Evolutionary conservation across 192 early-diverging fungal genomes (phyloP), one percentile per base, ranked within the genome.

Genomic region (Helicostylum pulchrum): DNA sequence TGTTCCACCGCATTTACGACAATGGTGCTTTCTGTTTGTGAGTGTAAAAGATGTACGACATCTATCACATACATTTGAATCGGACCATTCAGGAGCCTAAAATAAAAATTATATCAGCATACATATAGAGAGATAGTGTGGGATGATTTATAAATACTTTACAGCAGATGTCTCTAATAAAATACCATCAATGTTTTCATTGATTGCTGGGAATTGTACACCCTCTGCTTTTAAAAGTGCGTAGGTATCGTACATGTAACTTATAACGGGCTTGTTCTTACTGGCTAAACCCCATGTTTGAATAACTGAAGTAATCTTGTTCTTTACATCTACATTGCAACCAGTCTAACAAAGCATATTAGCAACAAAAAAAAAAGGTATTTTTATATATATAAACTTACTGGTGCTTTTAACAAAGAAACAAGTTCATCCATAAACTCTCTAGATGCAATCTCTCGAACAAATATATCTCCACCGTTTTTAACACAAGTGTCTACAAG

Each of bases 11-110:
- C 97, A 99, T 67, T 95, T 91, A 71, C 97, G 89, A 67, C 97
- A 99, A 77, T 99, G 97, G 73, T 99, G 97, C 74, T 98, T 97
- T 61, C 97, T 85, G 74, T 95, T 98, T 44, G 95, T 93, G 3
- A 94, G 79, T 15, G 96, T 97, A 66, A 99, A 99, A 8, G 78
- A 66, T 1, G 93, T 91, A 55, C 97, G 83, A 74, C 97, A 99
- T 48, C 97, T 86, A 79, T 89, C 90, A 75, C 97, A 99, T 10
- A 94, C 87, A 63, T 93, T 88, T 45, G 89, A 91, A 69, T 98
- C 96, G 7, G 90, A 88, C 97, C 97, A 99, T 68, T 93, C 94
- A 30, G 97, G 96, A 23, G 97, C 87, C 91, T 93, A 70, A 20
- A 49, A 26, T 45, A 21, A 19, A 2, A 19, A 0, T 30, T 14